Base-by-base conservation (phyloP, 768 basidiomycete species). In the Naematelia encephala region DNA sequence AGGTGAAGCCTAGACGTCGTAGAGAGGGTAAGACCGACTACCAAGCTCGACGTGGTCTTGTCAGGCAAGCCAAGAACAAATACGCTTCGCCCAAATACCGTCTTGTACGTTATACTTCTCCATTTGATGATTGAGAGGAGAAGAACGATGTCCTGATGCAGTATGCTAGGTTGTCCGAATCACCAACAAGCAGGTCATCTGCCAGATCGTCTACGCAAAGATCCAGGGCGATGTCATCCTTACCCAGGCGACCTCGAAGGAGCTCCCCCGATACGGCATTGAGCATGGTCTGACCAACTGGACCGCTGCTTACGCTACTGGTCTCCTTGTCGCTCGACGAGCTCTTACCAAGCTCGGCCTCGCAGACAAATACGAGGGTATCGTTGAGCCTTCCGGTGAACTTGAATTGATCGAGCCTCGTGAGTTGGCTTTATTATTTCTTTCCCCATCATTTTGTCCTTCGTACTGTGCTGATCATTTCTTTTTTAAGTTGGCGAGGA, bases 1-100 rank as follows among this genome's bases (percentile, higher is more conserved):
- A 96, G 82, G 93, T 98, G 74, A 98, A 98, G 83, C 96, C 96
- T 81, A 89, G 94, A 77, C 83, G 96, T 76, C 83, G 96, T 68
- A 86, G 92, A 78, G 96, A 99, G 82, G 96, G 96, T 61, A 98
- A 94, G 84, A 99, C 96, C 62, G 96, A 99, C 78, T 99, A 98
- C 84, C 97, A 98, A 73, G 96, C 96, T 65, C 90, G 96, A 69
- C 96, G 51, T 29, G 87, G 93, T 68, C 85, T 99, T 56, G 86
- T 98, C 66, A 86, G 90, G 60, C 96, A 99, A 84, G 92, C 96
- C 60, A 99, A 99, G 85, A 98, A 97, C 86, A 98, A 98, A 83
- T 98, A 96, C 82, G 94, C 94, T 72, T 90, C 91, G 39, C 92
- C 93, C 56, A 96, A 97, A 82, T 96, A 96, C 81, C 91, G 93